Conservation (phyloP, 306 rosid species). For the Vigna unguiculata region DNA sequence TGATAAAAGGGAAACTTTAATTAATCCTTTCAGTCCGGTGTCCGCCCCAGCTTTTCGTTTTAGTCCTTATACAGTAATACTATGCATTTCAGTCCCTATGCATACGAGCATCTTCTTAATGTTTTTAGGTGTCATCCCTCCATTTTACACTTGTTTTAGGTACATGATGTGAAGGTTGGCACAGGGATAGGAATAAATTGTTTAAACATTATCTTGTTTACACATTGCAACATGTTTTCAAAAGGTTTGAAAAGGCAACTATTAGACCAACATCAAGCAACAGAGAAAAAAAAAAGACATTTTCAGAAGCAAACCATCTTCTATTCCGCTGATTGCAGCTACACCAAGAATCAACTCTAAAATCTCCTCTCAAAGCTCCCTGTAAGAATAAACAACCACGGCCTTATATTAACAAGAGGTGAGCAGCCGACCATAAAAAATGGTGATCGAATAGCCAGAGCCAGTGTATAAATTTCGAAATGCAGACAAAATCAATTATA, state of each 20-base stretch:
- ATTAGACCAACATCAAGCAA: neutral
- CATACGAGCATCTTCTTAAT: neutral
- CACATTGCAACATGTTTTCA: neutral
- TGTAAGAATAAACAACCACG: constrained; percentile 40
- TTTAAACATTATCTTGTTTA: neutral
- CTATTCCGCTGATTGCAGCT: constrained; percentile 1
- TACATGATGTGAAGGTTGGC: neutral
- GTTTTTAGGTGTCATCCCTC: neutral
- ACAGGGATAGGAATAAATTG: neutral
- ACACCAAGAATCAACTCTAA: constrained; percentile 31
- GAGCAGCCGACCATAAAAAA: neutral
- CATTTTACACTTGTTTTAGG: neutral
- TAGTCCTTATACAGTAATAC: neutral
- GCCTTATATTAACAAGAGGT: neutral
- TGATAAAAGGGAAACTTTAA: neutral
- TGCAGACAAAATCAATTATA: constrained; percentile 2
- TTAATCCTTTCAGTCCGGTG: neutral
- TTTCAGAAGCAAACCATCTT: constrained; percentile 54
- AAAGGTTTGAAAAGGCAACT: neutral
- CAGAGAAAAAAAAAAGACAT: neutral
- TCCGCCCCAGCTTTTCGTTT: neutral
- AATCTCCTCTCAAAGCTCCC: constrained; percentile 44
- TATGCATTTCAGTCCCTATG: too few relatives aligned
- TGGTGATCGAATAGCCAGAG: neutral
- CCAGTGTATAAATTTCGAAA: neutral